Conservation (phyloP, 139 green algal species). For the Tetradesmus obliquus region DNA sequence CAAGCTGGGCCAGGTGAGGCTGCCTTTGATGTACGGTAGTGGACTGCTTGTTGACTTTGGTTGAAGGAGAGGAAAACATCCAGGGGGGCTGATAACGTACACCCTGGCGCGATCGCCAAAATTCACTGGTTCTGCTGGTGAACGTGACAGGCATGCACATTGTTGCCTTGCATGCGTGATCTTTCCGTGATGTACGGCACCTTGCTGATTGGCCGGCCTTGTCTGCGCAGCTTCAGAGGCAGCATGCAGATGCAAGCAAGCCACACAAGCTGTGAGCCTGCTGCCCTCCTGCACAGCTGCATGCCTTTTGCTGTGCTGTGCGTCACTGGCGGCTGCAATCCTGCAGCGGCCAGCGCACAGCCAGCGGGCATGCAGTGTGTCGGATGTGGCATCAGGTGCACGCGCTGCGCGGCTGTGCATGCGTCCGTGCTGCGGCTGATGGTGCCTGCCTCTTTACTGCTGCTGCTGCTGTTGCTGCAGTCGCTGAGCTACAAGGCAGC, state of each 20-base stretch:
- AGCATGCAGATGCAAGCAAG: not conserved
- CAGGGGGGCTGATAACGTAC: too few species aligned
- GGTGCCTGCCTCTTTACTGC: not conserved
- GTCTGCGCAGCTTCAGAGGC: not conserved
- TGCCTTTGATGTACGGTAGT: too few species aligned
- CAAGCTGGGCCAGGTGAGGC: not conserved
- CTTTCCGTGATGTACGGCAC: too few species aligned
- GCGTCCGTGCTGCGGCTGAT: slow-evolving; percentile 1
- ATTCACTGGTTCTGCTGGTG: too few species aligned
- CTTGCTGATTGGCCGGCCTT: too few species aligned
- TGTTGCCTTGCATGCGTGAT: too few species aligned
- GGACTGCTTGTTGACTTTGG: too few species aligned
- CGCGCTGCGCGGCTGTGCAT: not conserved
- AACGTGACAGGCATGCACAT: too few species aligned
- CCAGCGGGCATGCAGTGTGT: not conserved
- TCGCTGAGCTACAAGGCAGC: slow-evolving; percentile 14
- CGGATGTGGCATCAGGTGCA: not conserved
- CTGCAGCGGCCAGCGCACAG: not conserved
- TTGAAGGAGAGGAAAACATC: too few species aligned
- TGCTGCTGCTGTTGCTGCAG: not conserved
- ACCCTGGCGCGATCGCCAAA: too few species aligned
- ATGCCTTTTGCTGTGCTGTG: not conserved
- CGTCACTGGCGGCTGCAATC: not conserved
- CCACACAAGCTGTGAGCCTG: not conserved
- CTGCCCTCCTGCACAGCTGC: not conserved